Conservation (phyloP, 169 alveolate species). For the Cystoisospora suis region DNA sequence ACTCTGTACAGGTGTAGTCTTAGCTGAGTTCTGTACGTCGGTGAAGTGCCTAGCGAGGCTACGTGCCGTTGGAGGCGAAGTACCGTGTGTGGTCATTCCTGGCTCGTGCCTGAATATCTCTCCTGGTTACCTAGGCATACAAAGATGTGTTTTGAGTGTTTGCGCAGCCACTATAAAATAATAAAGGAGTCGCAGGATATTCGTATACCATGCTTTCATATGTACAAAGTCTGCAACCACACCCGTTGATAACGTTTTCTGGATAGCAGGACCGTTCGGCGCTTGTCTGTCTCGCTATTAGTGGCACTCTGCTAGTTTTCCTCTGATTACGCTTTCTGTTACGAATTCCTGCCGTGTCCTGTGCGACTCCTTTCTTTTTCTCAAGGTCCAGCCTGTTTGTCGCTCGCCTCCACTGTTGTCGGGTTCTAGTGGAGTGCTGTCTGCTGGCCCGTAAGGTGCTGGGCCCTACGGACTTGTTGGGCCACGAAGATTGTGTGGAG, state of each 20-base stretch:
- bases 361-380: background rate
- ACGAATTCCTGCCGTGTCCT: background rate
- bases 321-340: background rate
- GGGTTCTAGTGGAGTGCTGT: background rate
- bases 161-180: too few relatives aligned
- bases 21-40: background rate
- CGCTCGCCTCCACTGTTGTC: slow-evolving; percentile 20
- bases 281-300: background rate
- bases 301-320: background rate
- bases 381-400: background rate
- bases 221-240: background rate
- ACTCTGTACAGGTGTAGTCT: background rate
- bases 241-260: background rate
- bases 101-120: too few relatives aligned
- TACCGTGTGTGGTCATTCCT: too few relatives aligned
- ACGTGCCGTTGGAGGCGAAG: too few relatives aligned
- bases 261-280: background rate
- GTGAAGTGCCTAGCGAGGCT: too few relatives aligned
- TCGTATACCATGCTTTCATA: background rate
- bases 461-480: background rate
- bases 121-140: too few relatives aligned
- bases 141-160: too few relatives aligned
- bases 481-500: background rate
- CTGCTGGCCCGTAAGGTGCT: background rate
- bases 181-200: too few relatives aligned